Evolutionary conservation across 257 asterid genomes (phyloP).

Genomic region (Hygrophila difformis): DNA sequence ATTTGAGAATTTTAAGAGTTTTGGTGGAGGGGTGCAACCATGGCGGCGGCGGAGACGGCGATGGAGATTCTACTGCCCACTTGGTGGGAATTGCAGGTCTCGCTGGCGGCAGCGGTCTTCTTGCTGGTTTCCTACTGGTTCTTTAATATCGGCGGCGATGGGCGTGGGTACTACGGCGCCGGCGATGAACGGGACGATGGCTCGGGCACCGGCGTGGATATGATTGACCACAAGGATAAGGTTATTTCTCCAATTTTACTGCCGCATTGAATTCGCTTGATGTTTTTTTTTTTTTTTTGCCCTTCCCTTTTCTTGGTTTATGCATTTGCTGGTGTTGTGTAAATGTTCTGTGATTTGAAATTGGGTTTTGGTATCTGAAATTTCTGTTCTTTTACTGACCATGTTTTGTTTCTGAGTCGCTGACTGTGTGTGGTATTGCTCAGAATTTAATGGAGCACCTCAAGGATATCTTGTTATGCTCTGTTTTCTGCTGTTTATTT

Average conservation of each 20-base stretch:
- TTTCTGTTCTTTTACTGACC: too few relatives aligned
- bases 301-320: not conserved
- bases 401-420: too few relatives aligned
- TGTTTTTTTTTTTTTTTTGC: too few relatives aligned
- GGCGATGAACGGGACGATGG: constrained; percentile 26
- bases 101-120: constrained; percentile 62
- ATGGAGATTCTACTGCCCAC: constrained; percentile 59
- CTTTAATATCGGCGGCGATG: constrained; percentile 29
- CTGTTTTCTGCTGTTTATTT: not conserved
- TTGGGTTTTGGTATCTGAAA: not conserved
- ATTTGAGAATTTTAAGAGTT: not conserved
- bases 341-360: not conserved
- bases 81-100: constrained; percentile 84
- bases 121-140: constrained; percentile 47
- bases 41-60: constrained; percentile 20
- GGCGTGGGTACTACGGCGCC: constrained; percentile 14
- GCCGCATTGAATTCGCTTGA: not conserved
- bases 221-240: not conserved
- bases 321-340: not conserved
- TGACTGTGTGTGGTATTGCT: too few relatives aligned
- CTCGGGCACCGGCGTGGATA: constrained; percentile 2
- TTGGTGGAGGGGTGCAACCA: not conserved
- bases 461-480: too few relatives aligned
- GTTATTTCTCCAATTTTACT: not conserved
- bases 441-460: not conserved